A percentile compares a stretch with the other conserved stretches of the same genome.
These are phyloP conservation scores for Halophytophthora batemanensis DNA, from an alignment of 352 stramenopile genomes.

Conservation along the genomic window DNA sequence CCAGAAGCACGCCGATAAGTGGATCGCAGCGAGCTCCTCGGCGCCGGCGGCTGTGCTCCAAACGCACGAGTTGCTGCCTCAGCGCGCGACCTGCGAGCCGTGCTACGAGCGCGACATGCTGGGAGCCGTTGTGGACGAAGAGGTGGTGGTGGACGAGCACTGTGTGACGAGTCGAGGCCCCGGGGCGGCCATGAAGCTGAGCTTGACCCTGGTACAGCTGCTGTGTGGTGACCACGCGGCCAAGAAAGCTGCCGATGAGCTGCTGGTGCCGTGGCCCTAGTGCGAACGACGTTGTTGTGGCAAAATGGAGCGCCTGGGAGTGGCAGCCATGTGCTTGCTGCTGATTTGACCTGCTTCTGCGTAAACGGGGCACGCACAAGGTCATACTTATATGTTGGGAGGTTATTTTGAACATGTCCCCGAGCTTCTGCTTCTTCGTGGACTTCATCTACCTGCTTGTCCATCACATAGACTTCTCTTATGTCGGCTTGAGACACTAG, in stretches of 20 bases:
- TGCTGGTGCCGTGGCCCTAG: slow-evolving; percentile 34
- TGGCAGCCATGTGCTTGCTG: no score
- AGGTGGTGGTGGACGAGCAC: slow-evolving; percentile 52
- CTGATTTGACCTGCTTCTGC: no score
- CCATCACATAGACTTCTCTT: no score
- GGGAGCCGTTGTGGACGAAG: slow-evolving; percentile 42
- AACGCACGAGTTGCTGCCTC: slow-evolving; percentile 37
- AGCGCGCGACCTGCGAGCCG: slow-evolving; percentile 50
- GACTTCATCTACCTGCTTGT: no score
- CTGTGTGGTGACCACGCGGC: slow-evolving; percentile 45
- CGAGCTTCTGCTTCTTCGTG: no score
- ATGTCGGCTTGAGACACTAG: no score
- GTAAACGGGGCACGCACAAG: no score
- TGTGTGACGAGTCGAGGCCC: slow-evolving; percentile 65
- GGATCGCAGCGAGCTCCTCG: slow-evolving; percentile 48
- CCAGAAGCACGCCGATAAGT: slow-evolving; percentile 48
- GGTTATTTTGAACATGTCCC: no score
- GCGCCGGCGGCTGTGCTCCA: slow-evolving; percentile 48
- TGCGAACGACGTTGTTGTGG: neutral
- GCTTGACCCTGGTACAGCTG: slow-evolving; percentile 51
- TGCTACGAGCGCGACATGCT: slow-evolving; percentile 39
- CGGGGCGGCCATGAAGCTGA: slow-evolving; percentile 45
- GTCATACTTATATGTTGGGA: no score
- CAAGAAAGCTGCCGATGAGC: slow-evolving; percentile 31
- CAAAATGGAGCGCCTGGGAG: no score